Evolutionary conservation across 2,329 filamentous ascomycete genomes (phyloP).

Genomic region (Monosporascus sp.): DNA sequence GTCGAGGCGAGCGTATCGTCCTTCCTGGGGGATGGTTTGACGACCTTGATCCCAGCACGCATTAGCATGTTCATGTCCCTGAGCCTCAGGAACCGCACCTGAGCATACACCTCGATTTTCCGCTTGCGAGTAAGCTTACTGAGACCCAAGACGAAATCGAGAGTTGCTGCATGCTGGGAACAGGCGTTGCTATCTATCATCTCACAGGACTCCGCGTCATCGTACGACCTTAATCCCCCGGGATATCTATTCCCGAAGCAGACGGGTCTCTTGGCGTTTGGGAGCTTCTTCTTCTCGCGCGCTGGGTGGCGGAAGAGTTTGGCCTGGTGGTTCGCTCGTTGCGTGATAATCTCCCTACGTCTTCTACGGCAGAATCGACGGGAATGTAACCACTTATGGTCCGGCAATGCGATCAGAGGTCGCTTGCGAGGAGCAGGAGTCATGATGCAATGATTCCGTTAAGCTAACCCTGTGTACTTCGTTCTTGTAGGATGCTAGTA

Average conservation of each 20-base stretch:
- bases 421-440: too few species aligned
- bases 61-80: not conserved
- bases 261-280: not conserved
- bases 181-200: not conserved
- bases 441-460: too few species aligned
- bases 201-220: not conserved
- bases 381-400: not conserved
- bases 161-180: not conserved
- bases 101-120: not conserved
- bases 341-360: not conserved
- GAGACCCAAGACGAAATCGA: not conserved
- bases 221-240: not conserved
- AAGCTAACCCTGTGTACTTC: too few species aligned
- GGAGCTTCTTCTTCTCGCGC: not conserved
- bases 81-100: not conserved
- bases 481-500: too few species aligned
- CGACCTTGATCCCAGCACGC: not conserved
- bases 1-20: not conserved
- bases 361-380: too few species aligned
- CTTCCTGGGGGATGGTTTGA: not conserved
- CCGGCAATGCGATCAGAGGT: not conserved
- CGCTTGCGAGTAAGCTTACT: not conserved
- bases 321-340: not conserved
- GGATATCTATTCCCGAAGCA: not conserved
- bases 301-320: not conserved